phyloP scores from a whole-genome alignment of 176 grass and related monocot genomes.

The Triticum timopheevii region DNA sequence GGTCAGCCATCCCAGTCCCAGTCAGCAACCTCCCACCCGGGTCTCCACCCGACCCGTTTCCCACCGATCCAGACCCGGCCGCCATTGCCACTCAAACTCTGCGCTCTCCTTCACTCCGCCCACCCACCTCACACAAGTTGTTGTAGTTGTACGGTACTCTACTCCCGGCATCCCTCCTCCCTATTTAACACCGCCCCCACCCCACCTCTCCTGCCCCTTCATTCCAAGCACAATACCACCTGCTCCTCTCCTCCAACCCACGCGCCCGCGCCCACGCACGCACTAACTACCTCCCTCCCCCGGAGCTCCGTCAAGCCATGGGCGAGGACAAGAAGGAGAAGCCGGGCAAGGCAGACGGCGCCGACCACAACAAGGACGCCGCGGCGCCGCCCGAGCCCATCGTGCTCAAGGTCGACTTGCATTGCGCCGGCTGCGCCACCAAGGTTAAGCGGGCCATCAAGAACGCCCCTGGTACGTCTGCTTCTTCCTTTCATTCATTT shows the following conservation, averaged over 20 bases:
- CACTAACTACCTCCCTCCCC: not conserved
- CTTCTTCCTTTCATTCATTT: too few relatives aligned
- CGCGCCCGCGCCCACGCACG: not conserved
- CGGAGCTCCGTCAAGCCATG: constrained; percentile 15
- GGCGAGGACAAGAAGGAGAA: constrained; percentile 37
- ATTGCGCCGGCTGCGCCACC: constrained; percentile 72
- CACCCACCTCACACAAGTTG: constrained; percentile 5
- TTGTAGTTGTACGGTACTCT: too few relatives aligned
- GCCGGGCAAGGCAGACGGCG: not conserved
- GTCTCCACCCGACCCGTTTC: not conserved
- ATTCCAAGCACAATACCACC: not conserved
- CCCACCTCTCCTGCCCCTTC: not conserved
- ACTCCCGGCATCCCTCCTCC: not conserved
- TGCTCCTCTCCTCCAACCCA: not conserved
- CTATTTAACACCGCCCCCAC: constrained; percentile 45
- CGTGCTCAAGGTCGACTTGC: constrained; percentile 71
- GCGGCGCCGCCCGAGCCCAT: constrained; percentile 22
- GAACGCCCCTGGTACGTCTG: constrained; percentile 32
- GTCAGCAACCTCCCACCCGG: not conserved
- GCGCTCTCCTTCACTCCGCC: not conserved
- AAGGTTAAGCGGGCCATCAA: constrained; percentile 66
- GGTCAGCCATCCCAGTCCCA: not conserved
- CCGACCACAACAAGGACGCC: constrained; percentile 34
- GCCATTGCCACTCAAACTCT: not conserved
- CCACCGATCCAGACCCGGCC: not conserved